These are phyloP conservation scores for Talaromyces sp. DNA, from an alignment of 2,329 filamentous ascomycete genomes.

Conservation along the genomic window DNA sequence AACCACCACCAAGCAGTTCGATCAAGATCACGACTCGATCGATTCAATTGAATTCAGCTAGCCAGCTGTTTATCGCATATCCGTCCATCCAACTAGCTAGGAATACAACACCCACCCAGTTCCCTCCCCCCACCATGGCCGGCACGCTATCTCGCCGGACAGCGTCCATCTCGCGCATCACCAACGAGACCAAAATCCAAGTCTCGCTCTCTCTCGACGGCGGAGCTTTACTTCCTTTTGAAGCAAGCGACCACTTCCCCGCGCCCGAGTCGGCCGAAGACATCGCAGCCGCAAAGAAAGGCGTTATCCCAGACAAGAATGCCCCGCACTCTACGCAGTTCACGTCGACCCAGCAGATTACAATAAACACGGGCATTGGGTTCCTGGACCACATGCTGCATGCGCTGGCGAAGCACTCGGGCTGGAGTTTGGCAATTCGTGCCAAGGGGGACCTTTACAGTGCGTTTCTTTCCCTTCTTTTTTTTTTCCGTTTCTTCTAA, in stretches of 20 bases:
- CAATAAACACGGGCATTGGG: slow-evolving; percentile 87
- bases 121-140: neutral
- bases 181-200: slow-evolving; percentile 97
- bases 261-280: slow-evolving; percentile 54
- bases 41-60: neutral
- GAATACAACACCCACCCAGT: neutral
- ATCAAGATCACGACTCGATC: neutral
- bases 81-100: neutral
- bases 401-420: slow-evolving; percentile 89
- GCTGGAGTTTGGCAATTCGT: slow-evolving; percentile 81
- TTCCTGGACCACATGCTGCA: slow-evolving; percentile 99
- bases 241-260: slow-evolving; percentile 52
- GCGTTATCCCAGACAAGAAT: slow-evolving; percentile 35
- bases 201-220: slow-evolving; percentile 91
- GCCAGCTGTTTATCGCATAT: too few relatives aligned
- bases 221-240: slow-evolving; percentile 53
- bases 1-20: neutral
- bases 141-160: slow-evolving; percentile 49
- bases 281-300: slow-evolving; percentile 46
- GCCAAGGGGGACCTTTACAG: slow-evolving; percentile 90
- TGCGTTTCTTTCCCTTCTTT: slow-evolving; percentile 40
- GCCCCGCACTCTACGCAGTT: slow-evolving; percentile 77
- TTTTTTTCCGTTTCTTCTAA: neutral
- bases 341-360: slow-evolving; percentile 79
- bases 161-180: slow-evolving; percentile 77